phyloP scores from a whole-genome alignment of 768 basidiomycete genomes.

The Royoungia palumana region DNA sequence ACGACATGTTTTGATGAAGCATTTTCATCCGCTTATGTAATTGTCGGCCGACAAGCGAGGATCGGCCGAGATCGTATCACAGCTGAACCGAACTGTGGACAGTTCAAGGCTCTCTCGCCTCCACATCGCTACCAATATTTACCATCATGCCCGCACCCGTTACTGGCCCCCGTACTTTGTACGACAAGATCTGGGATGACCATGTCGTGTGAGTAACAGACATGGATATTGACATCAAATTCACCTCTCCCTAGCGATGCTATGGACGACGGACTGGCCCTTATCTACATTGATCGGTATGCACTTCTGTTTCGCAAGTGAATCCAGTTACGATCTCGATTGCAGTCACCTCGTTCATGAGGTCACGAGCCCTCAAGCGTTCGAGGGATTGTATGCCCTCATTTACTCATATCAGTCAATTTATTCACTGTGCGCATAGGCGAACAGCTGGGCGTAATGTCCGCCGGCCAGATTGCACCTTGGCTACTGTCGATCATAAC shows the following conservation, averaged over 20 bases:
- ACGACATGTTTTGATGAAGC: too few species aligned
- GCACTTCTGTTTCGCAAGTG: slow-evolving; percentile 4
- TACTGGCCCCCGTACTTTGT: slow-evolving; percentile 76
- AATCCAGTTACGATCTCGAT: background rate
- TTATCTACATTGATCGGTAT: slow-evolving; percentile 82
- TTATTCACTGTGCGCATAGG: slow-evolving; percentile 33
- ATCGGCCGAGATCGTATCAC: slow-evolving; percentile 13
- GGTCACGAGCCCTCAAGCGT: slow-evolving; percentile 92
- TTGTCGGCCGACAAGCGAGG: slow-evolving; percentile 10
- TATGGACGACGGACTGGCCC: slow-evolving; percentile 72
- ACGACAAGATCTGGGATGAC: slow-evolving; percentile 98
- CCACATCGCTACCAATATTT: slow-evolving; percentile 1
- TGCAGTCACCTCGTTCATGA: slow-evolving; percentile 71
- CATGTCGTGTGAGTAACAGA: slow-evolving; percentile 73
- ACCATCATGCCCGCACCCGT: slow-evolving; percentile 53
- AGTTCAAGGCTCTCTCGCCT: background rate
- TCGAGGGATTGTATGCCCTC: slow-evolving; percentile 70
- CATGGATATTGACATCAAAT: slow-evolving; percentile 6
- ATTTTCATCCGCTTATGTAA: background rate
- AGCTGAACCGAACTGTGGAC: background rate
- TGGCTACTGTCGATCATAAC: slow-evolving; percentile 88
- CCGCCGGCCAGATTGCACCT: slow-evolving; percentile 82
- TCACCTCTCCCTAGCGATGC: slow-evolving; percentile 46
- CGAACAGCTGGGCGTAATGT: slow-evolving; percentile 74
- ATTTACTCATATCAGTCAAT: background rate